Base-by-base conservation (phyloP, 176 grass and related monocot genomes). In the Oryza nivara region DNA sequence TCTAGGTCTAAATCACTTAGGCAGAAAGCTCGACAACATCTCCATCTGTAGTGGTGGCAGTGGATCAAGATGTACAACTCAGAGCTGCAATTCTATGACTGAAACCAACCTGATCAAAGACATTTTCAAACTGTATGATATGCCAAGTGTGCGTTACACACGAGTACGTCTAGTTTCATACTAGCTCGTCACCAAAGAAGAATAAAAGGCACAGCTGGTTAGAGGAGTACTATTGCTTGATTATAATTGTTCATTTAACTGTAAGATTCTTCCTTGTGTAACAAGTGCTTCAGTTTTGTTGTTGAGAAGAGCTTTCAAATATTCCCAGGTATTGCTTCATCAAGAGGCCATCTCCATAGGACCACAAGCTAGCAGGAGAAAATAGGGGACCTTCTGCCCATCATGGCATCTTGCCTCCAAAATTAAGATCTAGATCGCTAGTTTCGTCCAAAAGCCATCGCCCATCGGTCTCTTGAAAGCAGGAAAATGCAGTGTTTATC, bases 331-430 rank as follows among this genome's bases (percentile, higher is more conserved):
- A 74, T 86, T 77, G 88, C 88, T 90, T 86, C 60, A 49, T 38
- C 46, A 28, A 90, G 83, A 86, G 73, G 84, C 60, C 60, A 83
- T 65, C 88, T 83, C 58, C 49, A 83, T 34, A 63, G 84, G 84
- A 90, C 84, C 88, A 90, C 84, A 51, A 26, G 47, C 47, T 49
- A 52, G 61, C 69, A 68, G 28, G 79, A 41, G 74, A 54, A 47
- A 48, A 43, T 58, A 75, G 65, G 80, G 84, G 74, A 73, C 87
- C 82, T 70, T 79, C 26, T 74, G 67, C 60, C 80, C 79, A 90
- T 90, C 79, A 79, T 79, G 79, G 19, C 68, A 86, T 90, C 84
- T 68, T 86, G 68, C 79, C 74, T 86, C 58, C 60, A 74, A 68
- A 68, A 63, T 28, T 48, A 67, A 86, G 80, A 90, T 86, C 80